Evolutionary conservation across 805 yeast species (phyloP), one percentile per base, ranked within the genome.

Genomic region (Ascoidea rubescens): DNA sequence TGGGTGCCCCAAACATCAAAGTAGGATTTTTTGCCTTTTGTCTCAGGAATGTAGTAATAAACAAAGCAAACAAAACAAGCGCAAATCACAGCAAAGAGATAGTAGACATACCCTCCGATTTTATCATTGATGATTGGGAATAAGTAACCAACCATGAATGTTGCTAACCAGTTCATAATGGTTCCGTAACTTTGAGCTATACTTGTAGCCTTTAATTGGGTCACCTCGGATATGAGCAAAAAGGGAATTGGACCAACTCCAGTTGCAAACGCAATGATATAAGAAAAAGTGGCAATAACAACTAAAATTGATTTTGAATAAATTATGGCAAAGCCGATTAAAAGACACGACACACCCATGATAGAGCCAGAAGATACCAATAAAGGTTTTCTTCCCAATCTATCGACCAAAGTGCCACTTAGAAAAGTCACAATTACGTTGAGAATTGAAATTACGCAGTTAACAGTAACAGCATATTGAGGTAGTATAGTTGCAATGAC

Each of bases 231-330:
- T 8, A 91, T 82, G 51, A 90, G 67, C 58, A 91, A 68, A 68
- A 93, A 91, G 46, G 99, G 99, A 52, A 93, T 89, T 5, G 99
- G 99, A 0, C 99, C 99, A 55, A 89, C 65, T 0, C 99, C 99
- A 42, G 85, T 69, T 0, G 97, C 98, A 70, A 91, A 93, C 31
- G 88, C 77, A 0, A 84, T 80, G 49, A 91, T 89, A 63, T 88
- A 90, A 0, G 75, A 62, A 51, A 87, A 77, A 0, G 89, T 82
- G 8, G 89, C 80, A 0, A 75, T 50, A 0, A 84, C 80, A 0
- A 90, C 74, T 12, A 82, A 55, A 0, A 67, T 37, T 0, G 85
- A 71, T 50, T 68, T 67, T 2, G 71, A 64, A 16, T 64, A 55
- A 17, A 78, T 61, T 45, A 91, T 83, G 2, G 95, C 91, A 28